Base-by-base conservation (phyloP, 208 protist genomes). In the Acanthamoeba triangularis region DNA sequence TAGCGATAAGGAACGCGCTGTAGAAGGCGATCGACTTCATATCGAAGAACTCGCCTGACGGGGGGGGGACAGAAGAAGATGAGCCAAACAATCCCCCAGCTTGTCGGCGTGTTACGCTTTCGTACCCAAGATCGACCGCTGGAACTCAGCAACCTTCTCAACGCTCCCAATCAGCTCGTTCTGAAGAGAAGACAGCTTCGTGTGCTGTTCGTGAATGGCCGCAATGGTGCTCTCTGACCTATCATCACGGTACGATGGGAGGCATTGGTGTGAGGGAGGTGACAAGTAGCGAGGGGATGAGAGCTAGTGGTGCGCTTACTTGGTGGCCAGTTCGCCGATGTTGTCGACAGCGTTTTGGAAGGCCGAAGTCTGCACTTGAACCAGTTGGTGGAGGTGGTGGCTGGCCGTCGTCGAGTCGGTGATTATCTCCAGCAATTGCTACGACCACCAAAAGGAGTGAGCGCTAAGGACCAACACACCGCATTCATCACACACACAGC, bases 381-480 rank as follows among this genome's bases (percentile, higher is more conserved):
- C 80, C 11, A 90, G 52, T 30, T 90, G 80, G 5, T 90, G 80
- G 30, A 90, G 33, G 30, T 90, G 80, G 25, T 33, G 44, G 80
- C 80, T 90, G 49, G 80, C 80, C 35, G 47, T 61, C 3, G 80
- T 90, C 2, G 80, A 90, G 30, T 90, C 80, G n/a, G 44, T 90
- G 33, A 90, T 90, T 25, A 90, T 90, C 18, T 90, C 80, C 49
- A 90, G 49, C 44, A 90, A 37, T 90, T 90, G 80, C 80, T 90
- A 52, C 18, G n/a, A 20, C 44, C 14, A 44, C 30, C 28, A 41
- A 10, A 76, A 28, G 0, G 25, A 28, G 16, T 49, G 28, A 49
- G 37, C 37, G 35, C 30, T 18, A 18, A 25, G 67, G 5, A 76
- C 44, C 72, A 28, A n/a, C 28, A 52, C 47, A 52, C 47, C 35